A percentile compares a stretch with the other conserved stretches of the same genome.
These are phyloP conservation scores for Porphyrellus cyaneotinctus DNA, from an alignment of 768 basidiomycete species.

Conservation along the genomic window DNA sequence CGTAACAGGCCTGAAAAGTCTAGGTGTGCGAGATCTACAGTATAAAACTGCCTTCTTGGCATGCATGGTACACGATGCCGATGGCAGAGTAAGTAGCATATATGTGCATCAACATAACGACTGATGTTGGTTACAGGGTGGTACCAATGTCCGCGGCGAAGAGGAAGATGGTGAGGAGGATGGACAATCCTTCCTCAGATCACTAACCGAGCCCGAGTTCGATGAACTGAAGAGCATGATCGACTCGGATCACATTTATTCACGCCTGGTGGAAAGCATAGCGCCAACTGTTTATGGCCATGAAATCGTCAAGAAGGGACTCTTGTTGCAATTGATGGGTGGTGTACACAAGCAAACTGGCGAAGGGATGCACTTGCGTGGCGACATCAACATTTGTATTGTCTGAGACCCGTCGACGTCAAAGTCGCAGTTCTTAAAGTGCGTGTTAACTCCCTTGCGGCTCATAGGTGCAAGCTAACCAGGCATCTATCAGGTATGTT, in stretches of 20 bases:
- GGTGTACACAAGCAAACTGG: slow-evolving; percentile 96
- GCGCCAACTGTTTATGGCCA: slow-evolving; percentile 99
- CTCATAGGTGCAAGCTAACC: background rate
- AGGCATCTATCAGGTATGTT: slow-evolving; percentile 64
- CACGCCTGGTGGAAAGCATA: slow-evolving; percentile 88
- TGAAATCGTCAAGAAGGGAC: slow-evolving; percentile 97
- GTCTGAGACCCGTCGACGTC: slow-evolving; percentile 96
- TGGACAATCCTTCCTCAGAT: slow-evolving; percentile 80
- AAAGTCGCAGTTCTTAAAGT: slow-evolving; percentile 99
- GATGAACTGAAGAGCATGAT: slow-evolving; percentile 95
- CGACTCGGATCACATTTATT: slow-evolving; percentile 90
- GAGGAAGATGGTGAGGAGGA: slow-evolving; percentile 74
- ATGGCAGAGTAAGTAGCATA: slow-evolving; percentile 66
- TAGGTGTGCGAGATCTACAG: slow-evolving; percentile 93
- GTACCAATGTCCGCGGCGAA: slow-evolving; percentile 88
- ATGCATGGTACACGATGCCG: slow-evolving; percentile 93
- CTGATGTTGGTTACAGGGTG: slow-evolving; percentile 45
- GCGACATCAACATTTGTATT: slow-evolving; percentile 97
- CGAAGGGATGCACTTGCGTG: slow-evolving; percentile 97
- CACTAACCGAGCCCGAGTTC: slow-evolving; percentile 89
- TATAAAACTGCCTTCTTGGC: slow-evolving; percentile 99
- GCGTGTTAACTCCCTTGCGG: slow-evolving; percentile 25
- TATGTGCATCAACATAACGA: background rate
- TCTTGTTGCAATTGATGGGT: slow-evolving; percentile 94
- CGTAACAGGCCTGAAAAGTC: slow-evolving; percentile 88